phyloP scores from a whole-genome alignment of 1,139 yeast genomes.

The Debaryomyces sp. region DNA sequence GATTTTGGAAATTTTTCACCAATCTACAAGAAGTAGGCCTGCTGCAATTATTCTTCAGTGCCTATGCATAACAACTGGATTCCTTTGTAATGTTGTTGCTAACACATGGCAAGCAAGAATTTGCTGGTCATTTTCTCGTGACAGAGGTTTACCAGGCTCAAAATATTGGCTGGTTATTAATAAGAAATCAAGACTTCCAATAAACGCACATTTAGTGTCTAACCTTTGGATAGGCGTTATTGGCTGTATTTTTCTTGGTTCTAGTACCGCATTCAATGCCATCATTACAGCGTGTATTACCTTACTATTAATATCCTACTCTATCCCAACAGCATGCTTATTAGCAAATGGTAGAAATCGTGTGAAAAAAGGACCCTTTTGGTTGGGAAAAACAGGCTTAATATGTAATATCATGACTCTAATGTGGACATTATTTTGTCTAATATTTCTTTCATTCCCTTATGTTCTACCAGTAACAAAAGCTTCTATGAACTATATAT shows the following conservation, averaged over 20 bases:
- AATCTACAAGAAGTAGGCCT: constrained; percentile 54
- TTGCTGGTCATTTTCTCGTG: constrained; percentile 80
- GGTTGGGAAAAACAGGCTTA: constrained; percentile 44
- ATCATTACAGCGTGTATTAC: constrained; percentile 42
- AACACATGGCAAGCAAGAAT: constrained; percentile 80
- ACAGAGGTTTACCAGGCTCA: constrained; percentile 48
- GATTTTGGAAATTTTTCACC: constrained; percentile 61
- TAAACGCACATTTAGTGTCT: constrained; percentile 40
- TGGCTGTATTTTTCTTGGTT: constrained; percentile 46
- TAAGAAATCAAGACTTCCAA: constrained; percentile 34
- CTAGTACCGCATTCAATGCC: constrained; percentile 46
- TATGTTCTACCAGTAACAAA: constrained; percentile 47
- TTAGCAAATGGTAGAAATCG: constrained; percentile 38
- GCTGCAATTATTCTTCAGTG: constrained; percentile 65
- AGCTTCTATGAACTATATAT: constrained; percentile 49
- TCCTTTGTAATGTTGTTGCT: constrained; percentile 70
- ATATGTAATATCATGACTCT: constrained; percentile 14
- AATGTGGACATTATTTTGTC: constrained; percentile 43
- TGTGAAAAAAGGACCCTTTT: constrained; percentile 47
- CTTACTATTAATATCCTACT: constrained; percentile 37
- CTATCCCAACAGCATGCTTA: constrained; percentile 36
- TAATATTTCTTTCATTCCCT: constrained; percentile 48
- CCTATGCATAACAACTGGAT: constrained; percentile 60
- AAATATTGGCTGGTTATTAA: constrained; percentile 35
- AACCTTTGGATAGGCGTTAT: constrained; percentile 38